These are phyloP conservation scores for Hymenoscyphus infarciens DNA, from an alignment of 2,329 filamentous ascomycete species.

Conservation along the genomic window DNA sequence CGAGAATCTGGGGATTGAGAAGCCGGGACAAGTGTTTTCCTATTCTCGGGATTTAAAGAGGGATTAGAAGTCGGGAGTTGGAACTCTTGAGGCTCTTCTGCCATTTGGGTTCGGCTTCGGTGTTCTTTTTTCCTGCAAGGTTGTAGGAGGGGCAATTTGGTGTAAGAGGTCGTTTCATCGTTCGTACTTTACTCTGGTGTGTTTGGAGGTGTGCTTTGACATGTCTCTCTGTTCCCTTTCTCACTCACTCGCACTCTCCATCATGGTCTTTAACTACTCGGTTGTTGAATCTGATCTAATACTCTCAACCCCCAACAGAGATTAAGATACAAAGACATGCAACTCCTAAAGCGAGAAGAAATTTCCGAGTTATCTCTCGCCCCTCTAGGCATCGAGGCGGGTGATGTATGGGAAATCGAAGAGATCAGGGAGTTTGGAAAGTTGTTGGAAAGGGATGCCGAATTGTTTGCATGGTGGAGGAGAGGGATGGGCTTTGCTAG, in stretches of 20 bases:
- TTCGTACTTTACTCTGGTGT: too few species aligned
- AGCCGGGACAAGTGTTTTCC: too few species aligned
- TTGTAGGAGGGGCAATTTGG: not conserved
- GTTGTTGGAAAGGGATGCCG: constrained; percentile 22
- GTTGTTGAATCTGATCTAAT: not conserved
- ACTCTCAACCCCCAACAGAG: constrained; percentile 20
- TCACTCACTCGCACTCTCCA: too few species aligned
- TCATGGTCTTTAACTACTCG: not conserved
- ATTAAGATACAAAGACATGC: constrained; percentile 33
- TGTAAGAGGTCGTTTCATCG: too few species aligned
- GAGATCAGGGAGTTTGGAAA: constrained; percentile 26
- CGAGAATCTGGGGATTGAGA: too few species aligned
- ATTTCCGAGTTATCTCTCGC: constrained; percentile 16
- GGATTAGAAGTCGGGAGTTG: too few species aligned
- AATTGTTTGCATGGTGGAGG: constrained; percentile 30
- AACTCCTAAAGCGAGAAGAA: constrained; percentile 27
- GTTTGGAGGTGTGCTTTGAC: too few species aligned
- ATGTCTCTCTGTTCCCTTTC: too few species aligned
- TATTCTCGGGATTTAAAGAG: too few species aligned
- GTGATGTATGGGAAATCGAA: constrained; percentile 25
- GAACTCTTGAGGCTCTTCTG: not conserved
- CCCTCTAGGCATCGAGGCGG: constrained; percentile 19
- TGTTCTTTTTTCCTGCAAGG: not conserved
- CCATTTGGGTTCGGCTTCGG: not conserved
- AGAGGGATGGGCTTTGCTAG: constrained; percentile 29